Base-by-base conservation (phyloP, 2,329 filamentous ascomycete genomes). In the Rutstroemia sp. region DNA sequence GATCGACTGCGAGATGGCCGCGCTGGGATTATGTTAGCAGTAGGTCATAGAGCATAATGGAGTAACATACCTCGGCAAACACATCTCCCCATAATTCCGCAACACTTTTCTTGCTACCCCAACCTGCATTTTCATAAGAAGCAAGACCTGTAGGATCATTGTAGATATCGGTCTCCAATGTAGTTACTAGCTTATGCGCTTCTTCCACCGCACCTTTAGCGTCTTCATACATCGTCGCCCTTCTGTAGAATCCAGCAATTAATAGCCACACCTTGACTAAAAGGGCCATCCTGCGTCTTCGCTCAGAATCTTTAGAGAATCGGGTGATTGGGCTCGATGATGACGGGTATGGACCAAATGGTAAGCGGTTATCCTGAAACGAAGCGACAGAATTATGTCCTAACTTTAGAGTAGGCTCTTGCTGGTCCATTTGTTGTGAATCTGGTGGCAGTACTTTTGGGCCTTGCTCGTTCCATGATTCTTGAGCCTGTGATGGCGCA, bases 31-130 rank as follows among this genome's bases (percentile, higher is more conserved):
- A 41, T 57, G 65, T 73, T 65, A 71, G 69, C 64, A 27, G 30
- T 34, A 12, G 12, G 9, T 34, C 30, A 12, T 5, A 34, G 9
- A 34, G 30, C 30, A 34, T 14, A 34, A 48, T 52, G 41, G 27
- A 57, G 44, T 16, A 25, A 45, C 83, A 76, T 76, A 91, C 89
- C 75, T 95, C 89, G 16, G 87, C 79, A 71, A 83, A 88, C 0
- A 95, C 80, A 70, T 97, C 92, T 30, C 81, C 91, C 86, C 87
- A 89, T 47, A 95, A 74, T 70, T 90, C 88, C 68, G 95, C 90
- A 5, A 91, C 81, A 65, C 87, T 90, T 73, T 88, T 92, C 46
- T 83, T 83, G 60, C 86, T 83, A 27, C 87, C 90, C 90, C 90
- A 96, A 9, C 84, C 83, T 19, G 81, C 78, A 45, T 83, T 74